Evolutionary conservation across 805 yeast species (phyloP).

Genomic region (Starmerella gropengiesseri): DNA sequence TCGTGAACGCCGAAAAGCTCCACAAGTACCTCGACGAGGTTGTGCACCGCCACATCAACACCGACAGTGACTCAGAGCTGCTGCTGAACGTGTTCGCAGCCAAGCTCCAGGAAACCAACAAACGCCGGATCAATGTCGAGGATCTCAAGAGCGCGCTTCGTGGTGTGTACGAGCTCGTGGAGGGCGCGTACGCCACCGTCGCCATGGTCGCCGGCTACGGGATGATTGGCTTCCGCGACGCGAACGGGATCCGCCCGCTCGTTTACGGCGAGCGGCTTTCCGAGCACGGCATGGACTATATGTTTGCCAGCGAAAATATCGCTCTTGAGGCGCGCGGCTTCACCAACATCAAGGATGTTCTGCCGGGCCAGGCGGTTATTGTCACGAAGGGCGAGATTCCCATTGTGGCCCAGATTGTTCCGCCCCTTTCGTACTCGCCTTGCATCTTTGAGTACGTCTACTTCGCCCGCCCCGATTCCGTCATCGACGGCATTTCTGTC

Average conservation of each 20-base stretch:
- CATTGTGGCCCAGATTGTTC: constrained; percentile 77
- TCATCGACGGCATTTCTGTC: constrained; percentile 91
- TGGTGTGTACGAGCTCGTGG: constrained; percentile 67
- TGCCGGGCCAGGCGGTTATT: constrained; percentile 95
- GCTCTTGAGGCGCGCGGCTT: constrained; percentile 89
- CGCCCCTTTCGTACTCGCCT: constrained; percentile 71
- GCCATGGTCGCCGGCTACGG: constrained; percentile 96
- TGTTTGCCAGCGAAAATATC: constrained; percentile 93
- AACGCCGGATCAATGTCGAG: constrained; percentile 80
- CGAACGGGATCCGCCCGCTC: constrained; percentile 90
- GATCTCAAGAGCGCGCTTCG: constrained; percentile 79
- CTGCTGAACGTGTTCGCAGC: constrained; percentile 83
- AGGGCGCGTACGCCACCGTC: constrained; percentile 96
- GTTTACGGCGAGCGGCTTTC: constrained; percentile 71
- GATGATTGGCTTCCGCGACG: constrained; percentile 90
- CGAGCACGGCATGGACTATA: constrained; percentile 67
- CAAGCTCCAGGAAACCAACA: constrained; percentile 81
- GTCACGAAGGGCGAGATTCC: constrained; percentile 70
- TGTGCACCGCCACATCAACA: constrained; percentile 94
- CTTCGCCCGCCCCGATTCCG: constrained; percentile 96
- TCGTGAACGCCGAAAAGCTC: constrained; percentile 75
- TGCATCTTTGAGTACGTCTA: constrained; percentile 96
- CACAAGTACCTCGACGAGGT: constrained; percentile 75
- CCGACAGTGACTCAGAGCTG: constrained; percentile 92
- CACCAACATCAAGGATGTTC: constrained; percentile 63